Base-by-base conservation (phyloP, 116 monocot genomes). In the Posidonia oceanica region DNA sequence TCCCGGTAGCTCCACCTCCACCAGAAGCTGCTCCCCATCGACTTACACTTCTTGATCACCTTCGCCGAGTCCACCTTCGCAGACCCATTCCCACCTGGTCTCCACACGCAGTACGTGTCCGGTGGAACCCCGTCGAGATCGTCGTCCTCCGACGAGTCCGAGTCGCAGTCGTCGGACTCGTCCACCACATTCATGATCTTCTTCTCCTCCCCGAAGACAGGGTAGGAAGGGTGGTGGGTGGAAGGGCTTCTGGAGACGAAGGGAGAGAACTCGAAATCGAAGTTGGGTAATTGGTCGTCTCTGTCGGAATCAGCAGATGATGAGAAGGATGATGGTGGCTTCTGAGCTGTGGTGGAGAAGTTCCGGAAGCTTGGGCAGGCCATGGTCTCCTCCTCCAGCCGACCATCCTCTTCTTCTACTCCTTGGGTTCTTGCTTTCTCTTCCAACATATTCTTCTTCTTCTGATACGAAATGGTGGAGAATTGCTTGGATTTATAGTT, bases 31-130 rank as follows among this genome's bases (percentile, higher is more conserved):
- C 74, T 74, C 14, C 87, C 87, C 7, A 80, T 77, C 39, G 91
- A 87, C 12, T 67, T 63, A 75, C 83, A 83, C 80, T 83, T 86
- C 74, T 53, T 69, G n/a, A 71, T 51, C 38, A 63, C n/a, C 8
- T 74, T 66, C 23, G 20, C 21, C 29, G 29, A n/a, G n/a, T n/a
- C n/a, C 38, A 63, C n/a, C 8, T 74, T 66, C 23, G 20, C 21
- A 0, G 29, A 29, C 29, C 29, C 29, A 29, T 29, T 29, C 29
- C 29, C 29, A 22, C 75, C 72, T 15, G 67, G 86, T 18, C 15
- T 68, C 94, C 94, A 95, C 0, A 83, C 37, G 79, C 86, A 91
- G 76, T 88, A 86, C 63, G 69, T 90, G 15, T 71, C 82, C 62
- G 61, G n/a, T 57, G 94, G 78, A 18, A 90, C 20, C 10, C 82